Conservation (phyloP, 164 flowering plant genomes). For the Macadamia integrifolia region DNA sequence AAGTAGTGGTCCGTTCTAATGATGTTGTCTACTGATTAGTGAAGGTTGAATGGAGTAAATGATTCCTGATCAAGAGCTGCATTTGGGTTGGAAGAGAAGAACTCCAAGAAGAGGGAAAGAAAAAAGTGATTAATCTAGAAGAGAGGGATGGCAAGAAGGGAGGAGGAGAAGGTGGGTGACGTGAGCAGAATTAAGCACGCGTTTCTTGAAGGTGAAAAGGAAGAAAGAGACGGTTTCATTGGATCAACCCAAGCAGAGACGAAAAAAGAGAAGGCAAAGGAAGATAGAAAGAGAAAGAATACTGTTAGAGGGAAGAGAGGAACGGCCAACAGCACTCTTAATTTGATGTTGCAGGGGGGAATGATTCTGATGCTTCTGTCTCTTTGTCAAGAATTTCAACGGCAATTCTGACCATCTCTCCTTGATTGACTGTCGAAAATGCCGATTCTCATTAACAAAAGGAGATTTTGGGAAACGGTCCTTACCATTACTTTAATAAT, state of each 20-base stretch:
- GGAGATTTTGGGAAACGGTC: not conserved
- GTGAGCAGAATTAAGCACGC: constrained; percentile 12
- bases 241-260: constrained; percentile 1
- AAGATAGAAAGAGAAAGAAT: constrained; percentile 3
- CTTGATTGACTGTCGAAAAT: not conserved
- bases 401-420: constrained; percentile 6
- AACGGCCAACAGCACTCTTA: not conserved
- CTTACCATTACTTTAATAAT: not conserved
- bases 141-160: not conserved
- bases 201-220: constrained; percentile 9
- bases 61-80: constrained; percentile 41
- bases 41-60: constrained; percentile 62
- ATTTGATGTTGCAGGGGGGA: not conserved
- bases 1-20: constrained; percentile 53
- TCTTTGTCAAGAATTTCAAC: constrained; percentile 10
- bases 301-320: not conserved
- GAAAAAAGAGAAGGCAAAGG: not conserved
- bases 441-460: not conserved
- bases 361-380: constrained; percentile 2
- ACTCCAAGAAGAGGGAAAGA: not conserved
- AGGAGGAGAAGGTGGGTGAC: constrained; percentile 8
- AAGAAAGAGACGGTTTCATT: not conserved
- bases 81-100: not conserved
- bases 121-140: not conserved
- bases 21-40: constrained; percentile 56